Percentiles rank a stretch among this genome's conserved stretches.
Evolutionary conservation across 1,139 yeast species (phyloP).

Genomic region (Spencermartinsiella ligniputridi): DNA sequence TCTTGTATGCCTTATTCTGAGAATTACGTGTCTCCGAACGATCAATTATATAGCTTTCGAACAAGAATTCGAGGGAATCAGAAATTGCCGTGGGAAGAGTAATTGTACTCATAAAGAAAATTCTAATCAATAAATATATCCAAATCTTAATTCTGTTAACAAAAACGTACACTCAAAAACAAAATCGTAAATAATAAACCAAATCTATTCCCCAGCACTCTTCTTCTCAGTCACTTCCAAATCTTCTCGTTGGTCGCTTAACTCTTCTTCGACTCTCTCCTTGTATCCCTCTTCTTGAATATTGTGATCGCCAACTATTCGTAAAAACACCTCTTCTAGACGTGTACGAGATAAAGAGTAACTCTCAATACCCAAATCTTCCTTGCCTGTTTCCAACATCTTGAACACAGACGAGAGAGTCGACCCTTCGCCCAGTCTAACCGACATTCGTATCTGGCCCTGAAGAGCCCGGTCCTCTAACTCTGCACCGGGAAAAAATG

Average conservation of each 20-base stretch:
- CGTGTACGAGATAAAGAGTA: slow-evolving; percentile 33
- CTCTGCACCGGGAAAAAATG: slow-evolving; percentile 22
- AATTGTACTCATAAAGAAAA: no score
- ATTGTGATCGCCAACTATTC: slow-evolving; percentile 27
- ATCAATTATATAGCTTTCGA: no score
- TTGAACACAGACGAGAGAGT: slow-evolving; percentile 26
- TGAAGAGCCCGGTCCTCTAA: slow-evolving; percentile 32
- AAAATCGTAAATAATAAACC: no score
- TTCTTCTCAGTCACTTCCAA: no score
- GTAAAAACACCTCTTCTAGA: slow-evolving; percentile 34
- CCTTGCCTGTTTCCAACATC: slow-evolving; percentile 27
- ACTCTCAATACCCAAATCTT: slow-evolving; percentile 26
- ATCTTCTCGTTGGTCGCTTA: neutral
- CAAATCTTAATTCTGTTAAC: neutral
- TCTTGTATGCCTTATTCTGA: no score
- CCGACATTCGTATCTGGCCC: slow-evolving; percentile 32
- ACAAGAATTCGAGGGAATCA: no score
- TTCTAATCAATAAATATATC: no score
- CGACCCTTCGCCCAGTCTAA: slow-evolving; percentile 19
- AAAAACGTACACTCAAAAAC: neutral
- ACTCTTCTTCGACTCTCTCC: neutral
- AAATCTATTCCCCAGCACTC: no score
- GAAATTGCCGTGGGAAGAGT: no score
- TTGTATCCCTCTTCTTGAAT: slow-evolving; percentile 8
- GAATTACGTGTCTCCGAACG: no score